Evolutionary conservation across 1,284 basidiomycete genomes (phyloP), one percentile per base, ranked within the genome.

Genomic region (Hemileccinum hortonii): DNA sequence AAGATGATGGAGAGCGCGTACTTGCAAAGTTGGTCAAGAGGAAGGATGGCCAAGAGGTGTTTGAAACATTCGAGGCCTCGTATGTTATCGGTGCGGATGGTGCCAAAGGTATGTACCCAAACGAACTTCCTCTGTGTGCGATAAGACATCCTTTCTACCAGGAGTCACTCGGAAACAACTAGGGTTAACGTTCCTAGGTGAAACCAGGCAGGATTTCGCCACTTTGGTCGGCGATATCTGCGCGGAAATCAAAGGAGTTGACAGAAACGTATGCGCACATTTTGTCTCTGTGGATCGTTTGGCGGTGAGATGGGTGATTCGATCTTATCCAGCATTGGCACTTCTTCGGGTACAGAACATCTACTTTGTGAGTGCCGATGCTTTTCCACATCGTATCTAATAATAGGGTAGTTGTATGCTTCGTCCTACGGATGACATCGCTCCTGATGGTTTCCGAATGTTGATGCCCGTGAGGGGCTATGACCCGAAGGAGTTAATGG

Each of bases 121-220:
- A 10, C 5, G 9, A 30, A 12, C 29, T 30, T 30, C 10, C 29
- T 30, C 12, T 12, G 29, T 63, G 69, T 29, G 54, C 47, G 14
- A 44, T n/a, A 24, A 24, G 24, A 30, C 29, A 2, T 30, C 3
- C 12, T 30, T 40, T 35, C 8, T 37, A 15, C 14, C n/a, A 63
- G 58, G 69, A 3, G 38, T 50, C 18, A 69, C 75, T n/a, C 68
- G 77, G 44, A 79, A 80, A 52, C 63, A 68, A 24, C 69, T 79
- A 9, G 74, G 73, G 0, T 55, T 80, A 22, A 54, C 67, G 0
- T 80, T 81, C 53, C 49, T 76, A 1, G 80, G 80, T 0, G 75
- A 82, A 53, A 74, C 72, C 0, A 63, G 61, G 33, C 62, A 65
- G 6, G 60, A 71, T 10, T 60, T 74, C 16, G 59, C 60, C 14